phyloP scores from a whole-genome alignment of 2,329 filamentous ascomycete species.

The Pestalotiopsis sp. region DNA sequence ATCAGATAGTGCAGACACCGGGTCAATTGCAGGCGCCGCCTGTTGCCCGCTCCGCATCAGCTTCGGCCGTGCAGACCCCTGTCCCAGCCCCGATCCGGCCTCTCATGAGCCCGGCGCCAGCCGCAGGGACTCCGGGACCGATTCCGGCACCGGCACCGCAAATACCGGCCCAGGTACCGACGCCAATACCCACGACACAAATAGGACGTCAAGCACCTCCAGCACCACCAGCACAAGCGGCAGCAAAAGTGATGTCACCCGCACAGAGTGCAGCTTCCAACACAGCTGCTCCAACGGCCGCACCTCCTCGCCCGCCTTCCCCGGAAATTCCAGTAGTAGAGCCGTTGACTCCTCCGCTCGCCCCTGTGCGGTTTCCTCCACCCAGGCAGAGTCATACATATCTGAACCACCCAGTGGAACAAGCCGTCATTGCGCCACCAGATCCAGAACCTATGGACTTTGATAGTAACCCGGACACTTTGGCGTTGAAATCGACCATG shows the following conservation, averaged over 20 bases:
- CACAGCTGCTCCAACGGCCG: background rate
- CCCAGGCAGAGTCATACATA: conserved; percentile 29
- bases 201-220: background rate
- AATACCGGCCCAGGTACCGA: background rate
- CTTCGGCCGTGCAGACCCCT: background rate
- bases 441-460: conserved; percentile 58
- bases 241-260: background rate
- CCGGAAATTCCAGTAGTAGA: conserved; percentile 54
- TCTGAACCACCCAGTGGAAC: conserved; percentile 22
- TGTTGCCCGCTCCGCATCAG: background rate
- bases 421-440: conserved; percentile 37
- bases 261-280: background rate
- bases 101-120: conserved; percentile 1
- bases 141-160: background rate
- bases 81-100: background rate
- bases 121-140: background rate
- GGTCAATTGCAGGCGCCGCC: background rate
- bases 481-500: conserved; percentile 84
- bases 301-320: conserved; percentile 38
- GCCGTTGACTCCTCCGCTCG: conserved; percentile 56
- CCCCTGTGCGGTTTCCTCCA: conserved; percentile 34
- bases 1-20: background rate
- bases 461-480: conserved; percentile 77
- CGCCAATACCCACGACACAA: background rate
- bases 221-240: background rate